A percentile compares a stretch with the other conserved stretches of the same genome.
Evolutionary conservation across 2,329 filamentous ascomycete genomes (phyloP).

Genomic region (Xylariaceae sp.): DNA sequence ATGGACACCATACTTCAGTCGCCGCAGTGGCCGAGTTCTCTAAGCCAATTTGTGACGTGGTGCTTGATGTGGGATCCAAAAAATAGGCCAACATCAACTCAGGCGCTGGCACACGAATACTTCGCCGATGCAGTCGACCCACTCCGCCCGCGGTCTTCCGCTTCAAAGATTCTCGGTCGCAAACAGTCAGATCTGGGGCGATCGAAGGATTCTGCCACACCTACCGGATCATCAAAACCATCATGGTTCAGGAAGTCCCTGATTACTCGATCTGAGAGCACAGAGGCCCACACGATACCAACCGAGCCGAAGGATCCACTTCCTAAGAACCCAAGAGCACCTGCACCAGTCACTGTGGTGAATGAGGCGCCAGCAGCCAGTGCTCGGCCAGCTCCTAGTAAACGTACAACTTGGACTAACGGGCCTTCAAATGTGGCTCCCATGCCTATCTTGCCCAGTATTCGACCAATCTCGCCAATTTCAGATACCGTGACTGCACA

Average conservation of each 20-base stretch:
- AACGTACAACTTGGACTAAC: constrained; percentile 92
- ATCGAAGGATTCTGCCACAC: constrained; percentile 58
- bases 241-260: constrained; percentile 98
- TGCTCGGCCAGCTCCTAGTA: constrained; percentile 56
- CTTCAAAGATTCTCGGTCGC: constrained; percentile 77
- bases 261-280: constrained; percentile 71
- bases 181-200: constrained; percentile 84
- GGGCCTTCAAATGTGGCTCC: constrained; percentile 76
- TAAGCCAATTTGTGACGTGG: constrained; percentile 95
- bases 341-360: constrained; percentile 25
- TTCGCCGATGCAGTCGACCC: constrained; percentile 91
- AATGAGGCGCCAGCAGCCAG: constrained; percentile 41
- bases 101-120: constrained; percentile 94
- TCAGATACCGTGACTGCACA: constrained; percentile 90
- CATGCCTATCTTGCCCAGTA: constrained; percentile 93
- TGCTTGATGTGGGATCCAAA: constrained; percentile 99
- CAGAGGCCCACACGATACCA: constrained; percentile 53
- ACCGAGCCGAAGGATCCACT: constrained; percentile 45
- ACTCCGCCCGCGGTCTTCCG: constrained; percentile 82
- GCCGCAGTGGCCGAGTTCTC: constrained; percentile 84
- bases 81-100: constrained; percentile 81
- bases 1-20: constrained; percentile 90
- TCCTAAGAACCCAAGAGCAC: constrained; percentile 32
- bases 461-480: constrained; percentile 92
- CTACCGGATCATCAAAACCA: constrained; percentile 68